Base-by-base conservation (phyloP, 176 grass and related monocot species). In the Aegilops speltoides region DNA sequence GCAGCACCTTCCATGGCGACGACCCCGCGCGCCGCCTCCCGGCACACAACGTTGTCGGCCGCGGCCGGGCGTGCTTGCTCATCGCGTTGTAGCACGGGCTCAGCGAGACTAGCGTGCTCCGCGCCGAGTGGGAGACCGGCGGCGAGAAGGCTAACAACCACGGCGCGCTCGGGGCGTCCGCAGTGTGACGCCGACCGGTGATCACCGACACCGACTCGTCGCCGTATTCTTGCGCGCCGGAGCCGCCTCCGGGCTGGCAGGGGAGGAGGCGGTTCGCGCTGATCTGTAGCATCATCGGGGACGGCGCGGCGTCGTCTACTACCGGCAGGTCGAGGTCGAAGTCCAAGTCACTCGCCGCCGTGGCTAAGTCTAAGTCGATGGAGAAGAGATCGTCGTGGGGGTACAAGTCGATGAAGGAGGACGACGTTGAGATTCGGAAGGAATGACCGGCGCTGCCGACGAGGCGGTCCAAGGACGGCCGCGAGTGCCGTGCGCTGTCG, bases 1-100 rank as follows among this genome's bases (percentile, higher is more conserved):
- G 67, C 40, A 94, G 17, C 24, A 92, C 82, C 86, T 98, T 98
- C 90, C 91, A 91, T 5, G 91, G 90, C 24, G 89, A 43, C 23
- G 93, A 29, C 22, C 1, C 23, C 46, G 46, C 48, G 10, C 68
- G 3, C 0, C 72, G 50, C 31, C 73, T 29, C 29, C 72, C 7
- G 22, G 64, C 16, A 2, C 88, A 12, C 67, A 64, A 7, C 68
- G 43, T 3, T 2, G 41, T 6, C 37, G 19, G 20, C 69, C 20
- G 28, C 82, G 66, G 19, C 63, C 20, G 3, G 56, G 82, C n/a
- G 75, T 40, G 37, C 31, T 64, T 79, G 77, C 40, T 60, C 71
- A 71, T 32, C 77, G 68, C 38, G 54, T 45, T 74, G 59, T 75
- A 75, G 25, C 85, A 87, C 48, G 48, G 4, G 5, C 46, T 16